Evolutionary conservation across 495 filamentous ascomycete genomes (phyloP), one percentile per base, ranked within the genome.

Genomic region (Rhizodiscina lignyota): DNA sequence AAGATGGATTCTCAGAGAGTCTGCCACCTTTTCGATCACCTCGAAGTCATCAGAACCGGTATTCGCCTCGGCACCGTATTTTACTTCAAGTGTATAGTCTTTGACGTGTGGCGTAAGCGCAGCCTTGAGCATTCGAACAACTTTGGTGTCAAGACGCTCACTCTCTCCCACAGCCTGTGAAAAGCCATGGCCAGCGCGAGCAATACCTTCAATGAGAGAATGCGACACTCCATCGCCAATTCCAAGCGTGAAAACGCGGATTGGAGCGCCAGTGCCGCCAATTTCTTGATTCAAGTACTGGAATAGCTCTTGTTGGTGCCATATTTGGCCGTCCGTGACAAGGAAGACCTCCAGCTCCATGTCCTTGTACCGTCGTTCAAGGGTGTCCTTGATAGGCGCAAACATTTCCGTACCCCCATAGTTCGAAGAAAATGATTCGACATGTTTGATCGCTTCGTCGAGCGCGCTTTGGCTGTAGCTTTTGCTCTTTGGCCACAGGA

Each of bases 391-490:
- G 13, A 82, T 40, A 0, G 79, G 70, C 0, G 22, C 5, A 33
- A 62, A 53, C 48, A 80, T 78, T 28, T 82, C 63, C 1, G 78
- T 83, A n/a, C 78, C 77, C n/a, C 78, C 77, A 48, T 64, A 67
- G 34, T 68, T 42, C 1, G 70, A 61, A 0, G 13, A 17, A 33
- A 82, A 63, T 0, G n/a, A 37, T 4, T 64, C 40, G 4, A 70
- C 58, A 43, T 74, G 63, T 0, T 12, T 8, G 3, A 67, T 45
- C 0, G 79, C 78, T 35, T 60, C 32, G 0, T 62, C 40, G 2
- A 82, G 49, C 4, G 55, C 68, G 0, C 44, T 46, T 18, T 63
- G 51, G 18, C 60, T 62, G 44, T 81, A 83, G 0, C 51, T 49
- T 38, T 60, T 53, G 27, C 71, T 77, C 5, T 58, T 62, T 0